Base-by-base conservation (phyloP, 805 yeast genomes). In the Starmerella geochares region DNA sequence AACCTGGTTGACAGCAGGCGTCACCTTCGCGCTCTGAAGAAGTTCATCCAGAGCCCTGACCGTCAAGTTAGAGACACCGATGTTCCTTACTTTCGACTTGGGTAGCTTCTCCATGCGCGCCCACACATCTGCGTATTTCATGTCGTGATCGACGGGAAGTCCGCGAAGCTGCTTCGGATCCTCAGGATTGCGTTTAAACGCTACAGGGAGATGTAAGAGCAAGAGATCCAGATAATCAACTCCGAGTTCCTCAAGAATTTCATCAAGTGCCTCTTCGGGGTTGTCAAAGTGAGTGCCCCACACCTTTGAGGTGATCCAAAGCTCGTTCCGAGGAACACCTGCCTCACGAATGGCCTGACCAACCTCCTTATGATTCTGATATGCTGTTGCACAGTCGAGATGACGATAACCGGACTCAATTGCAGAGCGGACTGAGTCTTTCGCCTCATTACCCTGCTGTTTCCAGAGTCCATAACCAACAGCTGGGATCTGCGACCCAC, bases 121-220 rank as follows among this genome's bases (percentile, higher is more conserved):
- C 80, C 80, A 83, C 17, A 86, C 51, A 11, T 51, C 51, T 19
- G 37, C 19, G 49, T 47, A 51, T 19, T 31, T 17, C 33, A 48
- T 29, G 8, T 36, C 38, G 16, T 31, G 16, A 42, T 53, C 52
- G 20, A 50, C 49, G 5, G 35, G 41, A 10, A 48, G 47, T 2
- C 51, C 55, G 9, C 52, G 53, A 7, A 51, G 46, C 33, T 48
- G 48, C 41, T 52, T 51, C 19, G 53, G 47, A 32, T 44, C 46
- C 24, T 49, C 47, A 14, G 48, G 52, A 46, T 47, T 36, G 20
- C 33, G 51, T 44, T 31, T 44, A 33, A 38, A 45, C 19, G 52
- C 53, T 35, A 75, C 75, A 3, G 95, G 95, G 88, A 92, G 83
- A 67, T 85, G 94, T 61, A 84, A 74, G 61, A 86, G 72, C 62